Conservation (phyloP, 2,329 filamentous ascomycete species). For the Hypoxylon sp. region DNA sequence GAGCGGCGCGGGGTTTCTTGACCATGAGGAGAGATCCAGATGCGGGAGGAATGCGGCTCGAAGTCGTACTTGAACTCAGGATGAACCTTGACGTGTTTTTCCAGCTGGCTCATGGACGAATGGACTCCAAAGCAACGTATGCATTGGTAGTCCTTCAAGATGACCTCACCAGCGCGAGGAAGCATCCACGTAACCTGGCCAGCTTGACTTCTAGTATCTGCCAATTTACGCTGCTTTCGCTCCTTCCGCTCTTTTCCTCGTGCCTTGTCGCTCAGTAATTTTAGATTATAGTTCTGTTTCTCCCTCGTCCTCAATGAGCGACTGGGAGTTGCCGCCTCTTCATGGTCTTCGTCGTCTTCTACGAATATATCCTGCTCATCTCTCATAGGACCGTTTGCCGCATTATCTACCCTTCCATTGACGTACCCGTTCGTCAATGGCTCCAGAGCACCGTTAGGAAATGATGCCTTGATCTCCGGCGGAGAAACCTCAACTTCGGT, state of each 20-base stretch:
- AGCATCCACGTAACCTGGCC: slow-evolving; percentile 63
- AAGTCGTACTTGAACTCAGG: slow-evolving; percentile 62
- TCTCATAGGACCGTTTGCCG: slow-evolving; percentile 45
- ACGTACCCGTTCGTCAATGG: slow-evolving; percentile 55
- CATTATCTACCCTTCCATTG: slow-evolving; percentile 51
- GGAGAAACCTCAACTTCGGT: slow-evolving; percentile 60
- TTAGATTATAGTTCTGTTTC: slow-evolving; percentile 72
- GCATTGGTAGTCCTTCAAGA: slow-evolving; percentile 66
- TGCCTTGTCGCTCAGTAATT: slow-evolving; percentile 70
- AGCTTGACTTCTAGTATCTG: slow-evolving; percentile 47
- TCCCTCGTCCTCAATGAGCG: slow-evolving; percentile 66
- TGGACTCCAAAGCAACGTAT: slow-evolving; percentile 66
- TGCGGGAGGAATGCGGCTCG: slow-evolving; percentile 49
- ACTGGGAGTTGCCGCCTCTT: slow-evolving; percentile 67
- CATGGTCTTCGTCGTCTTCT: slow-evolving; percentile 61
- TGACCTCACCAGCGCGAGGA: slow-evolving; percentile 61
- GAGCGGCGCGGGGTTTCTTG: slow-evolving; percentile 48
- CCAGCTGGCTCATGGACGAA: slow-evolving; percentile 64
- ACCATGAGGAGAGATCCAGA: slow-evolving; percentile 50
- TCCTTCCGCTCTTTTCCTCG: slow-evolving; percentile 66
- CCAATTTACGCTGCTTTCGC: slow-evolving; percentile 57
- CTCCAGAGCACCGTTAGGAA: slow-evolving; percentile 55
- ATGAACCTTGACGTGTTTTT: slow-evolving; percentile 66
- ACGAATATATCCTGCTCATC: slow-evolving; percentile 47
- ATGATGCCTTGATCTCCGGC: slow-evolving; percentile 61